Conservation (phyloP, 352 stramenopile genomes). For the Plasmopara halstedii region DNA sequence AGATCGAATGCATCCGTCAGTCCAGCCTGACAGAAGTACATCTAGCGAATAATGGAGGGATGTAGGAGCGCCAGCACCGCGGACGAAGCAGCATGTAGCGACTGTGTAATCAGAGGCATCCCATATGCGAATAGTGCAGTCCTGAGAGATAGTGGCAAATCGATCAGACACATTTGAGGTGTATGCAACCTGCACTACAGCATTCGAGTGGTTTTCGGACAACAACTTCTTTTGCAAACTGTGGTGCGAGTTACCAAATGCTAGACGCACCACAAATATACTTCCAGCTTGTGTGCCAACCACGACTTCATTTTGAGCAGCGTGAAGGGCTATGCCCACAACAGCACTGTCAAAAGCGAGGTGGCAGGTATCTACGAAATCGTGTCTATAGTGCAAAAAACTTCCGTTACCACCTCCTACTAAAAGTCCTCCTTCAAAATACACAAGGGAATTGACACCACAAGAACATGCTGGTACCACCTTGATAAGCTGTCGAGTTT, state of each 20-base stretch:
- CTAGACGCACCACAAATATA: slow-evolving; percentile 62
- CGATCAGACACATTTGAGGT: slow-evolving; percentile 66
- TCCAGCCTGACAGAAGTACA: slow-evolving; percentile 86
- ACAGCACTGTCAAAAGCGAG: slow-evolving; percentile 63
- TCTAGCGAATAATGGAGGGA: slow-evolving; percentile 83
- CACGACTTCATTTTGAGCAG: slow-evolving; percentile 55
- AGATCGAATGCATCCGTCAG: slow-evolving; percentile 81
- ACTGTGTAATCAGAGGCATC: slow-evolving; percentile 84
- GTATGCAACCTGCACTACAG: slow-evolving; percentile 77
- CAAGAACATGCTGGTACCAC: slow-evolving; percentile 74
- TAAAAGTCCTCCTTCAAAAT: slow-evolving; percentile 37
- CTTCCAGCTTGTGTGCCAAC: slow-evolving; percentile 70
- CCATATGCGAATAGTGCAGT: slow-evolving; percentile 88
- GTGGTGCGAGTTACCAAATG: slow-evolving; percentile 30
- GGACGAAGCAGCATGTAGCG: slow-evolving; percentile 41
- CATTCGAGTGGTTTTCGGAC: slow-evolving; percentile 75
- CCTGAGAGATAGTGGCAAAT: slow-evolving; percentile 84
- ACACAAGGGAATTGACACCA: slow-evolving; percentile 60
- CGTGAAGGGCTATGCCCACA: slow-evolving; percentile 46
- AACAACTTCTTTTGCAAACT: slow-evolving; percentile 17
- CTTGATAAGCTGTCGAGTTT: slow-evolving; percentile 57
- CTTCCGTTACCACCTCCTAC: slow-evolving; percentile 84
- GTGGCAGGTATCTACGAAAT: slow-evolving; percentile 68
- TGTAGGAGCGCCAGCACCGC: slow-evolving; percentile 52
- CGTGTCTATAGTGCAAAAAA: slow-evolving; percentile 65